Percentiles rank a stretch among this genome's conserved stretches.
phyloP scores from a whole-genome alignment of 176 grass and related monocot genomes.

The Musa itinerans region DNA sequence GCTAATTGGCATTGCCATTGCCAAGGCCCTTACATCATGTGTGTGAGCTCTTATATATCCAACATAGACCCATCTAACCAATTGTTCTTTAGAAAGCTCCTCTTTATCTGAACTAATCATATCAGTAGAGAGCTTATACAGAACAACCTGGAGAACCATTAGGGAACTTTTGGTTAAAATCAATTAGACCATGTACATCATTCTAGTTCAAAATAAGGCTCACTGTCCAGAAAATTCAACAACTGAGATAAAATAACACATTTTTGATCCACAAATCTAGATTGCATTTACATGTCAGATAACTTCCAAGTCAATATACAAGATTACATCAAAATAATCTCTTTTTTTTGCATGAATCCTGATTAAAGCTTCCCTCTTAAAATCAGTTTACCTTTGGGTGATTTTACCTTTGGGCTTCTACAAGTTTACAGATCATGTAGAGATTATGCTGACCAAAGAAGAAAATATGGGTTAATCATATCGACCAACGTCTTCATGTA shows the following conservation, averaged over 20 bases:
- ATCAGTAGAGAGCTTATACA: slow-evolving; percentile 60
- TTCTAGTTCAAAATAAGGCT: too few relatives aligned
- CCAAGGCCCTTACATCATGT: slow-evolving; percentile 86
- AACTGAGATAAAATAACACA: too few relatives aligned
- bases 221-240: too few relatives aligned
- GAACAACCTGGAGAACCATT: slow-evolving; percentile 58
- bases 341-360: not conserved
- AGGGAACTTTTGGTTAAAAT: not conserved
- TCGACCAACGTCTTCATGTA: too few relatives aligned
- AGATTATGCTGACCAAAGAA: not conserved
- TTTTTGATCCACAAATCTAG: too few relatives aligned
- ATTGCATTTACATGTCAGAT: too few relatives aligned
- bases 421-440: not conserved
- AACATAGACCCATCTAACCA: slow-evolving; percentile 67
- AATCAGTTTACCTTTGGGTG: not conserved
- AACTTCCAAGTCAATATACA: too few relatives aligned
- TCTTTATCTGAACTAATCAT: slow-evolving; percentile 18
- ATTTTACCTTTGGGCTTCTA: not conserved
- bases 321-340: too few relatives aligned
- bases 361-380: not conserved
- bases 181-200: too few relatives aligned
- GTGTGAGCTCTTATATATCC: slow-evolving; percentile 60
- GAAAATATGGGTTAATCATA: too few relatives aligned
- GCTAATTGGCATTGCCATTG: slow-evolving; percentile 75
- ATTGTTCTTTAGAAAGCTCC: slow-evolving; percentile 30